These are phyloP conservation scores for Metschnikowia peoriensis DNA, from an alignment of 805 yeast species.

Conservation along the genomic window DNA sequence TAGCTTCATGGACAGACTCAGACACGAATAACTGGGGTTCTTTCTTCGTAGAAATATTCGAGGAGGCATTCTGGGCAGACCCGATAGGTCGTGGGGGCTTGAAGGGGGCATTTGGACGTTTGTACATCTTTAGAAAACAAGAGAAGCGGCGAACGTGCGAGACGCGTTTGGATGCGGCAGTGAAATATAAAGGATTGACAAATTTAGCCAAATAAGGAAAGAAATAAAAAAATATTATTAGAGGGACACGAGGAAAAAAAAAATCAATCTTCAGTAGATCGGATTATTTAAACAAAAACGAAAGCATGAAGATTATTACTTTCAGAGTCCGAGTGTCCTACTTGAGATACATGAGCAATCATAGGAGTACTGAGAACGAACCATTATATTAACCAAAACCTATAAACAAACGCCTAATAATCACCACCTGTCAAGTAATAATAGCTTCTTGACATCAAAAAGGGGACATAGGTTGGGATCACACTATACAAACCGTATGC, in stretches of 20 bases:
- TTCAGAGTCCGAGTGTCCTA: background rate
- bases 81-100: conserved; percentile 44
- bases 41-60: background rate
- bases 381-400: conserved; percentile 5
- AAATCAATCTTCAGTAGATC: no score
- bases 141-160: conserved; percentile 1
- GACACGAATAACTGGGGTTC: conserved; percentile 2
- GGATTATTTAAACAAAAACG: background rate
- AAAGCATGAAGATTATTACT: background rate
- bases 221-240: background rate
- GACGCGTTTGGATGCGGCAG: conserved; percentile 3
- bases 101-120: conserved; percentile 46
- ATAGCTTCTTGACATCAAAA: conserved; percentile 30
- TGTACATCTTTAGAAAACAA: conserved; percentile 16
- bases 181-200: no score
- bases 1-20: background rate
- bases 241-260: background rate
- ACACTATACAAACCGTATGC: conserved; percentile 19
- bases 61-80: background rate
- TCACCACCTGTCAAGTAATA: conserved; percentile 35
- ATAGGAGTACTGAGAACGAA: background rate
- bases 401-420: conserved; percentile 7
- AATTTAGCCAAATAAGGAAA: background rate
- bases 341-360: background rate
- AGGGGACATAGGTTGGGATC: conserved; percentile 28